A percentile compares a stretch with the other conserved stretches of the same genome.
phyloP scores from a whole-genome alignment of 202 grass and related monocot genomes.

The Panicum virgatum region DNA sequence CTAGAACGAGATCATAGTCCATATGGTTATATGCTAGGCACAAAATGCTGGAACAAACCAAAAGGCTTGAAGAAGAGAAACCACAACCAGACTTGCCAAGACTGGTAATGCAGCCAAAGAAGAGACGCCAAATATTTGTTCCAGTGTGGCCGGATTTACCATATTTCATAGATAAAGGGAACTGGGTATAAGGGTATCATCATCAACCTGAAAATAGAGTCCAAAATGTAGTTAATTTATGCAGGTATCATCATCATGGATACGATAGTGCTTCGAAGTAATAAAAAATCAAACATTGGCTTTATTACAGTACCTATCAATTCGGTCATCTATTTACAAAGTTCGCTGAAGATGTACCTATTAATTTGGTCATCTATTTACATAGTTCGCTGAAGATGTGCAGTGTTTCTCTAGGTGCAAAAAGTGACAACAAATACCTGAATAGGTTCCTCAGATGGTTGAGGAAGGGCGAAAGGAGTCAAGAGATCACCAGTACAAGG shows the following conservation, averaged over 20 bases:
- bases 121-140: conserved; percentile 73
- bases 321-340: background rate
- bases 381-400: no score
- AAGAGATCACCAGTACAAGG: conserved; percentile 89
- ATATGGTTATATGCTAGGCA: background rate
- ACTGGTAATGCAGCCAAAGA: conserved; percentile 63
- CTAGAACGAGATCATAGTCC: background rate
- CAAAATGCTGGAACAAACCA: background rate
- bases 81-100: conserved; percentile 45
- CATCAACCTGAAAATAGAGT: conserved; percentile 54
- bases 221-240: conserved; percentile 1
- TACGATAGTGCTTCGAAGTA: background rate
- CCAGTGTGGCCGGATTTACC: conserved; percentile 52
- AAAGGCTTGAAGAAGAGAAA: background rate
- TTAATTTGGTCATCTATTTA: no score
- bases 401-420: background rate
- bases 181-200: conserved; percentile 59
- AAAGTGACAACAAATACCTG: conserved; percentile 48
- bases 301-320: background rate
- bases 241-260: background rate
- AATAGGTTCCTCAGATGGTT: conserved; percentile 83
- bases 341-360: no score
- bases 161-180: conserved; percentile 69
- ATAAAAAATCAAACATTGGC: background rate
- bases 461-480: conserved; percentile 73